These are phyloP conservation scores for Vicia sativa DNA, from an alignment of 306 rosid species.

Conservation along the genomic window DNA sequence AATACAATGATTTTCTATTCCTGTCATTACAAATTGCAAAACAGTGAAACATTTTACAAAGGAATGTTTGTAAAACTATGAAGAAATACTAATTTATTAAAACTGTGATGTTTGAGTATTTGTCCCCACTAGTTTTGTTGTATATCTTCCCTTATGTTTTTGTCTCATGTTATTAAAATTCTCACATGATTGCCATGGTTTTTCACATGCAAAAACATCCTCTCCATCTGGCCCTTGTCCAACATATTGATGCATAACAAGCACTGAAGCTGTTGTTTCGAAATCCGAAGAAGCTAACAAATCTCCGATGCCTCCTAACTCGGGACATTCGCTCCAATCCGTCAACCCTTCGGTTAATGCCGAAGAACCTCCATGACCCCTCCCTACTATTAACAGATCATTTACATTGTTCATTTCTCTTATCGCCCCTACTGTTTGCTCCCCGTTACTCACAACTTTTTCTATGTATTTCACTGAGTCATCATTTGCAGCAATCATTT, in stretches of 20 bases:
- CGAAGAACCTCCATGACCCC: conserved; percentile 67
- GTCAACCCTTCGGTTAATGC: conserved; percentile 71
- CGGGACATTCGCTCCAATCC: conserved; percentile 92
- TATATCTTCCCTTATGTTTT: conserved; percentile 21
- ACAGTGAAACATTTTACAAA: no score
- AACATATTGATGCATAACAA: conserved; percentile 72
- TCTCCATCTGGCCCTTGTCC: conserved; percentile 46
- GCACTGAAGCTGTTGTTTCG: conserved; percentile 72
- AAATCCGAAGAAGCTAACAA: conserved; percentile 88
- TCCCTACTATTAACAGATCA: conserved; percentile 78
- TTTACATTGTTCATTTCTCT: conserved; percentile 55
- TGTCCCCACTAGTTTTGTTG: not conserved
- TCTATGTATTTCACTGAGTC: conserved; percentile 51
- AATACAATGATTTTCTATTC: not conserved
- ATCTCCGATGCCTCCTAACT: conserved; percentile 86
- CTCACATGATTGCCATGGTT: conserved; percentile 34
- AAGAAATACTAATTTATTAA: not conserved
- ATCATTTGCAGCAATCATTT: conserved; percentile 13
- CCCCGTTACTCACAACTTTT: conserved; percentile 70
- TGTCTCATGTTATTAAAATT: not conserved
- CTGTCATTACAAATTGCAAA: not conserved
- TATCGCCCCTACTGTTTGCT: conserved; percentile 70
- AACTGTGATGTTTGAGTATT: not conserved
- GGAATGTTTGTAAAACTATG: not conserved
- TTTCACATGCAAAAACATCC: conserved; percentile 11